Evolutionary conservation across 2,329 filamentous ascomycete genomes (phyloP), one percentile per base, ranked within the genome.

Genomic region (Balansia obtecta): DNA sequence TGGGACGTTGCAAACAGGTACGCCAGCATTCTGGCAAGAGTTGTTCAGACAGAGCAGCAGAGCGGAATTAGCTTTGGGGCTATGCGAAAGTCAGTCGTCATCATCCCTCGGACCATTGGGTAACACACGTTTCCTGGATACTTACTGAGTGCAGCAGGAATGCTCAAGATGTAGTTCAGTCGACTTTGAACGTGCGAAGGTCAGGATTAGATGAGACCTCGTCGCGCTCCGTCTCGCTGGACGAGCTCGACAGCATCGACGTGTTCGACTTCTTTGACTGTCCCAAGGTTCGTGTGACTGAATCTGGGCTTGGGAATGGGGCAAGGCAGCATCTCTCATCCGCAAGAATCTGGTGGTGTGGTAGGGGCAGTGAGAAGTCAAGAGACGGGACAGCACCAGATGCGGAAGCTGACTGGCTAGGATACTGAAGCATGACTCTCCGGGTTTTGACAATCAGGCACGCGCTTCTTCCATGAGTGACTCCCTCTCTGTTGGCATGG

Each of bases 201-300:
- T 69, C 68, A 0, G 66, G 65, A 3, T 37, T 69, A 0, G 67
- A 71, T 27, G 63, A 62, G 3, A 68, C 65, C 4, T 66, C 67
- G 15, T 67, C 67, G 0, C 68, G 68, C 41, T 56, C 62, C 2
- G 65, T 66, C 4, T 66, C 69, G 0, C 60, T 68, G 4, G 64
- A 60, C 53, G 69, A 72, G 50, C 60, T 72, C 2, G 70, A 72
- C 52, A 67, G 65, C 43, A 69, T 72, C 18, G 69, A 72, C 27
- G 62, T 72, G 3, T 72, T 72, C 43, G 69, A 71, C 54, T 72
- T 72, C 51, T 72, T 72, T 57, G 70, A 71, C 22, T 69, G 67
- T 41, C 69, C 69, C 12, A 67, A 66, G 16, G 51, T 66, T 50
- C 59, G 1, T 27, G 58, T 61, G 32, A 51, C 58, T 13, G 53